phyloP scores from a whole-genome alignment of 2,329 filamentous ascomycete genomes.

The Purpureocillium lavendulum region DNA sequence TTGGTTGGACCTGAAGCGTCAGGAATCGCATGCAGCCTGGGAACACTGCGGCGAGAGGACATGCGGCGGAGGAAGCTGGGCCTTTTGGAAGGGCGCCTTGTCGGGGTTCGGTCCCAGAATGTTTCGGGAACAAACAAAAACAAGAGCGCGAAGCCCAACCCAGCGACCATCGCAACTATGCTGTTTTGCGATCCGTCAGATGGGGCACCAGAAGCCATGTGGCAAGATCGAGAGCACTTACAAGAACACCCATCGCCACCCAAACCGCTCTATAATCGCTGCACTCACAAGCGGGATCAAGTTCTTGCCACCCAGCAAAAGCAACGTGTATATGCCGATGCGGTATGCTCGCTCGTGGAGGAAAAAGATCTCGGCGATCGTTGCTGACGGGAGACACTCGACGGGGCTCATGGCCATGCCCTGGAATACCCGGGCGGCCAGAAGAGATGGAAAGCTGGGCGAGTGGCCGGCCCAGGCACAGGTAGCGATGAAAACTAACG shows the following conservation, averaged over 20 bases:
- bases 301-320: slow-evolving; percentile 88
- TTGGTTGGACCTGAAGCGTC: no score
- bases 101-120: slow-evolving; percentile 83
- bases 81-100: slow-evolving; percentile 27
- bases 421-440: slow-evolving; percentile 77
- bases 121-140: slow-evolving; percentile 93
- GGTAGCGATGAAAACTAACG: slow-evolving; percentile 65
- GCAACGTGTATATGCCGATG: slow-evolving; percentile 84
- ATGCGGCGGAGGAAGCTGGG: slow-evolving; percentile 38
- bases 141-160: slow-evolving; percentile 58
- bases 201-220: no score
- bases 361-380: slow-evolving; percentile 94
- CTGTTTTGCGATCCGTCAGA: slow-evolving; percentile 31
- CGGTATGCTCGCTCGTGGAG: slow-evolving; percentile 89
- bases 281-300: slow-evolving; percentile 81
- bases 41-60: slow-evolving; percentile 30
- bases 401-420: slow-evolving; percentile 84
- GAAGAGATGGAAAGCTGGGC: slow-evolving; percentile 68
- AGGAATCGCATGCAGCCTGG: neutral
- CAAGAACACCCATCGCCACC: slow-evolving; percentile 92
- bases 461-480: slow-evolving; percentile 83
- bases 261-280: slow-evolving; percentile 65
- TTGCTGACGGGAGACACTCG: slow-evolving; percentile 86
- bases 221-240: no score
- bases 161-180: slow-evolving; percentile 77